Evolutionary conservation across 2,329 filamentous ascomycete species (phyloP).

Genomic region (Aspergillus costaricaensis): DNA sequence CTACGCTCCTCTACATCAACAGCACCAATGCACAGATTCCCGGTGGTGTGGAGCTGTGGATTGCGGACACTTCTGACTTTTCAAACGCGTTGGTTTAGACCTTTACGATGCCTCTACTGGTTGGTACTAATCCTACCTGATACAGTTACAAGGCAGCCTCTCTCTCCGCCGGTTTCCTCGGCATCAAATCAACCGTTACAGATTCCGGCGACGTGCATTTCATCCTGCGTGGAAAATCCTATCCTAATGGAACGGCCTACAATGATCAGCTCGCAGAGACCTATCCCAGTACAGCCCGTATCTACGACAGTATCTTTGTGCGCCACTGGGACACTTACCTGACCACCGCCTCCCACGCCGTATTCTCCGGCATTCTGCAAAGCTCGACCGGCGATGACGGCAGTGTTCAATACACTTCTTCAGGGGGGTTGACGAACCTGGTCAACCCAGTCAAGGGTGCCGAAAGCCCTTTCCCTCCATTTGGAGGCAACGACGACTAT

Average conservation of each 20-base stretch:
- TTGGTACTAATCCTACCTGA: not conserved
- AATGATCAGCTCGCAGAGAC: constrained; percentile 64
- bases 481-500: constrained; percentile 79
- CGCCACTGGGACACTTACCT: constrained; percentile 83
- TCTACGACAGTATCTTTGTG: constrained; percentile 75
- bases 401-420: constrained; percentile 40
- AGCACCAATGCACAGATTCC: constrained; percentile 43
- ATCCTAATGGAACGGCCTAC: constrained; percentile 68
- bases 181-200: constrained; percentile 41
- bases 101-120: too few relatives aligned
- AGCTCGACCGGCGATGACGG: constrained; percentile 23
- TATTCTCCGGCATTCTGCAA: constrained; percentile 70
- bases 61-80: constrained; percentile 38
- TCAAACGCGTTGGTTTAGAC: constrained; percentile 30
- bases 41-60: constrained; percentile 44
- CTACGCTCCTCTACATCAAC: constrained; percentile 60
- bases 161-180: constrained; percentile 40
- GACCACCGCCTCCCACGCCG: constrained; percentile 66
- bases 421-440: constrained; percentile 59
- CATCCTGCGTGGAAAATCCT: constrained; percentile 62
- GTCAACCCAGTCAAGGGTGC: constrained; percentile 45
- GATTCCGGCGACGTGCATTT: constrained; percentile 52
- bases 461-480: constrained; percentile 57
- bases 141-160: constrained; percentile 43
- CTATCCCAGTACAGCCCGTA: constrained; percentile 63